Percentiles rank a stretch among this genome's conserved stretches.
These are phyloP conservation scores for Dictyostelium capitatum DNA, from an alignment of 78 protist species.

Conservation along the genomic window DNA sequence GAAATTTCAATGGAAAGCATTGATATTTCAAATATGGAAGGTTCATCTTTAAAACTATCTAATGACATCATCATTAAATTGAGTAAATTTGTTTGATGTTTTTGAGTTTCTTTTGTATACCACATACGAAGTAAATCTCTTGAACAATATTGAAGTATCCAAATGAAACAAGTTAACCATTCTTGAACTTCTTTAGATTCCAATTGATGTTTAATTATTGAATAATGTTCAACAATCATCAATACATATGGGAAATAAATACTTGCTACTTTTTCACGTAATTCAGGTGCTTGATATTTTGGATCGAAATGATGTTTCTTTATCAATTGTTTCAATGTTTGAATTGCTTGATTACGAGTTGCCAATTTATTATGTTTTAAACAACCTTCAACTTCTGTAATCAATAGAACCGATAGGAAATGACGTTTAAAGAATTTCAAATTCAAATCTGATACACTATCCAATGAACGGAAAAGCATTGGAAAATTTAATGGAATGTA, in stretches of 20 bases:
- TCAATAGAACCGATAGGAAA: constrained; percentile 39
- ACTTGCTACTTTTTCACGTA: constrained; percentile 60
- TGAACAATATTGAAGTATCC: constrained; percentile 66
- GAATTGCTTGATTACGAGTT: constrained; percentile 68
- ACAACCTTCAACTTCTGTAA: constrained; percentile 69
- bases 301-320: constrained; percentile 78
- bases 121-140: constrained; percentile 36
- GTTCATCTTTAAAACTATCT: constrained; percentile 66
- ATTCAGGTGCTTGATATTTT: constrained; percentile 52
- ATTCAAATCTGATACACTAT: constrained; percentile 51
- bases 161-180: constrained; percentile 72
- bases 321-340: constrained; percentile 61
- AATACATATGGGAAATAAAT: constrained; percentile 83
- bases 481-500: constrained; percentile 79
- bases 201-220: constrained; percentile 60
- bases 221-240: constrained; percentile 73
- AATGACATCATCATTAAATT: constrained; percentile 8
- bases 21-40: constrained; percentile 63
- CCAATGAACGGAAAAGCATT: constrained; percentile 1
- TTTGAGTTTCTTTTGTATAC: constrained; percentile 62
- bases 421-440: constrained; percentile 73
- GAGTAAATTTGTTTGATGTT: constrained; percentile 34
- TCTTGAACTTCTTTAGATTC: constrained; percentile 50
- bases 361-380: constrained; percentile 27
- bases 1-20: constrained; percentile 39